Evolutionary conservation across 139 green algal genomes (phyloP), one percentile per base, ranked within the genome.

Genomic region (Picochlorum costavermella): DNA sequence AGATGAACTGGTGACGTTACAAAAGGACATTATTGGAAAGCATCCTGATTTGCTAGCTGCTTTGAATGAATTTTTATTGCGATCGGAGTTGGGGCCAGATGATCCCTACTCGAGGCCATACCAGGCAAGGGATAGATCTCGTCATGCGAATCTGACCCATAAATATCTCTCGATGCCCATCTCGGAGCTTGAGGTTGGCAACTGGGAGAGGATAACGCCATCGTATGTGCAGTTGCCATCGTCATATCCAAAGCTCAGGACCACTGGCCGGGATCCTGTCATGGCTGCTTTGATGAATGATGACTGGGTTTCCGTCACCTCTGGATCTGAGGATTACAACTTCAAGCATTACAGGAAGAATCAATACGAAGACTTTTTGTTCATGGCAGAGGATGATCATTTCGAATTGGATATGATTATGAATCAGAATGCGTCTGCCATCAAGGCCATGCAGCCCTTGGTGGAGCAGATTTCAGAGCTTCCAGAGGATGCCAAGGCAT

Each of bases 331-430:
- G 70, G 88, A 94, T 72, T 90, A 90, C 76, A 86, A 79, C 13
- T 95, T 95, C 80, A 95, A 91, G 74, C 81, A 95, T 63, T 97
- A 98, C 89, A 83, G 92, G 64, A 97, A 97, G 75, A 99, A 99
- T 73, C 94, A 98, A 82, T 98, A 97, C 56, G 92, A 97, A 78
- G 91, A 97, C 72, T 78, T 77, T 9, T 73, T 87, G 58, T 88
- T 91, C 71, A 79, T 84, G 43, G 95, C 87, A 51, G 94, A 99
- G 75, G 94, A 99, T 75, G 94, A 99, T 72, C 82, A 91, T 51
- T 97, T 90, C 69, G 92, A 98, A 77, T 85, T 98, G 65, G 92
- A 98, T 70, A 95, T 98, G 82, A 64, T 83, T 30, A 88, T 98
- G 2, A 87, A 97, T 75, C 86, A 81, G 9, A 97, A 89, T 60